Evolutionary conservation across 2,329 filamentous ascomycete genomes (phyloP).

Genomic region (Nemania serpens): DNA sequence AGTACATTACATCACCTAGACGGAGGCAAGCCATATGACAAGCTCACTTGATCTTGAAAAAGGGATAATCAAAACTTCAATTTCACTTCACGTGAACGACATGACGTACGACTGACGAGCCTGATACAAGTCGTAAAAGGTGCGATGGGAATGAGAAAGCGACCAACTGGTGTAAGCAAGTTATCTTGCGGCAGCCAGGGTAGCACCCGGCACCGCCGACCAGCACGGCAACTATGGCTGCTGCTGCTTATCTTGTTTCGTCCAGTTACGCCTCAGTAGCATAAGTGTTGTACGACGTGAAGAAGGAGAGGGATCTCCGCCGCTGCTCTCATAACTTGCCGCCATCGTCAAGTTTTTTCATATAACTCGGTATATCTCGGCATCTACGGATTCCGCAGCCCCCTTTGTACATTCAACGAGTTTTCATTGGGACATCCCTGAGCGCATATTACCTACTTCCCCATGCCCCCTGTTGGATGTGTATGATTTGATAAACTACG

Average conservation of each 20-base stretch:
- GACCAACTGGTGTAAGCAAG: neutral
- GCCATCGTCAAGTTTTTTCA: neutral
- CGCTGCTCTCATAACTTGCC: neutral
- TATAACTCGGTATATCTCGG: neutral
- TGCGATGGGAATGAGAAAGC: neutral
- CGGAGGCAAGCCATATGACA: too few relatives aligned
- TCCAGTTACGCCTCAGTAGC: neutral
- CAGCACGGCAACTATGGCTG: neutral
- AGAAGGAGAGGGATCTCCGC: neutral
- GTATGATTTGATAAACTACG: constrained; percentile 25
- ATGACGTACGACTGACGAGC: neutral
- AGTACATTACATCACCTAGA: neutral
- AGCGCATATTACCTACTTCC: neutral
- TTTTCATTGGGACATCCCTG: neutral
- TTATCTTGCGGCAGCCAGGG: neutral
- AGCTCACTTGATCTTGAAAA: too few relatives aligned
- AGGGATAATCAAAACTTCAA: too few relatives aligned
- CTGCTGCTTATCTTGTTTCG: neutral
- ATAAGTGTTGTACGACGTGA: neutral
- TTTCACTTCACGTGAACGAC: too few relatives aligned
- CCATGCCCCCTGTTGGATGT: neutral
- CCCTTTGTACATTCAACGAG: neutral
- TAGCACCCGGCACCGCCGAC: constrained; percentile 24
- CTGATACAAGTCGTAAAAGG: constrained; percentile 4
- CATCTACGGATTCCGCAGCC: neutral